Evolutionary conservation across 1,139 yeast species (phyloP).

Genomic region (Saccharomyces hybrid): DNA sequence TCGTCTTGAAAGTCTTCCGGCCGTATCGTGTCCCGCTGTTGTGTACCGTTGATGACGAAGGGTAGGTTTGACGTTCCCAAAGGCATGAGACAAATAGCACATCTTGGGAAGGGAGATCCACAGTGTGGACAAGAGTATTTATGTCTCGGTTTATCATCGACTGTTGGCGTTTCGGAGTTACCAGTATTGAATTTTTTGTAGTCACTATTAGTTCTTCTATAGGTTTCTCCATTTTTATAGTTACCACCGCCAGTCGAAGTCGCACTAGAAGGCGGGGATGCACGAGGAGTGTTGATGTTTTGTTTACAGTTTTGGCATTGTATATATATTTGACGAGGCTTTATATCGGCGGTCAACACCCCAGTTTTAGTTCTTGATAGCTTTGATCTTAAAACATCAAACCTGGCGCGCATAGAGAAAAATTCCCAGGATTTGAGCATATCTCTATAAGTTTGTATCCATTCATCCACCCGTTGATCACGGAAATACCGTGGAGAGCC

Average conservation of each 20-base stretch:
- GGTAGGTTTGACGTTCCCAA: constrained; percentile 56
- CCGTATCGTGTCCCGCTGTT: constrained; percentile 5
- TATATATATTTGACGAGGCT: constrained; percentile 68
- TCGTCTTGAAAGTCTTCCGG: constrained; percentile 39
- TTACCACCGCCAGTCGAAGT: background rate
- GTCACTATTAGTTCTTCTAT: background rate
- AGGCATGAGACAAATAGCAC: constrained; percentile 80
- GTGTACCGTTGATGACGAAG: constrained; percentile 29
- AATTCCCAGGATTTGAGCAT: constrained; percentile 79
- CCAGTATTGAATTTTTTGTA: background rate
- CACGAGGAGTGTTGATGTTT: constrained; percentile 40
- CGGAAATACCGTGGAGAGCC: constrained; percentile 77
- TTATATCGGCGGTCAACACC: constrained; percentile 39
- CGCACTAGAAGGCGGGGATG: background rate
- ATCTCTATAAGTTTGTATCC: constrained; percentile 70
- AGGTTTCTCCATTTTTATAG: background rate
- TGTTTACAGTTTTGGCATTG: constrained; percentile 81
- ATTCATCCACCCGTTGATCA: constrained; percentile 64
- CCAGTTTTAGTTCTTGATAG: constrained; percentile 51
- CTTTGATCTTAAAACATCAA: constrained; percentile 71
- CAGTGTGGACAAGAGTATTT: constrained; percentile 66
- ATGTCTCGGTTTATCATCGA: constrained; percentile 20
- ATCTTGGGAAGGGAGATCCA: constrained; percentile 82
- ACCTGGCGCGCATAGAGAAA: constrained; percentile 69
- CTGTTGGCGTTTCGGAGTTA: background rate